phyloP scores from a whole-genome alignment of 257 asterid species.

The Catharanthus roseus region DNA sequence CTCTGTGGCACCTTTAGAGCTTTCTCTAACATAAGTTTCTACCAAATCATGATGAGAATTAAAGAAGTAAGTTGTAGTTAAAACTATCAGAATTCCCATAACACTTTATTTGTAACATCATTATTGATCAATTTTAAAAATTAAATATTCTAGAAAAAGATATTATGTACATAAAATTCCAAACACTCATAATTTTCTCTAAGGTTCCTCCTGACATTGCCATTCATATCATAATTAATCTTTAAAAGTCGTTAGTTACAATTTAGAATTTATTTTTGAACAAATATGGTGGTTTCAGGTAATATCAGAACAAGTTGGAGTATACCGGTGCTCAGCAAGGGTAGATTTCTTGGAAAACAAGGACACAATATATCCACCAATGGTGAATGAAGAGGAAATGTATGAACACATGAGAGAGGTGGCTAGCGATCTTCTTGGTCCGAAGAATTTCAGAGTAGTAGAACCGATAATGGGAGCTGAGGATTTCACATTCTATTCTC shows the following conservation, averaged over 20 bases:
- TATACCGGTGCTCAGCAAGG: slow-evolving; percentile 67
- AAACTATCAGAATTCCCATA: not conserved
- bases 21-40: slow-evolving; percentile 57
- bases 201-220: too few relatives aligned
- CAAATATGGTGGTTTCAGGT: too few relatives aligned
- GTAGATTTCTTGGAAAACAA: slow-evolving; percentile 70
- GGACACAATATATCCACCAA: slow-evolving; percentile 69
- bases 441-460: slow-evolving; percentile 41
- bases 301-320: slow-evolving; percentile 62
- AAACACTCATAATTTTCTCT: too few relatives aligned
- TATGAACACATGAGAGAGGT: slow-evolving; percentile 53
- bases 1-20: slow-evolving; percentile 88
- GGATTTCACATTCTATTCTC: slow-evolving; percentile 86
- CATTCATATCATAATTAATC: too few relatives aligned
- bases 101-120: not conserved
- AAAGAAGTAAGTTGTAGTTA: slow-evolving; percentile 54
- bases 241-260: too few relatives aligned
- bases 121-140: not conserved
- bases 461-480: slow-evolving; percentile 88
- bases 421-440: slow-evolving; percentile 44
- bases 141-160: too few relatives aligned
- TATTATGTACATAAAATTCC: too few relatives aligned
- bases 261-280: too few relatives aligned
- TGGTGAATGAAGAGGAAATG: slow-evolving; percentile 57
- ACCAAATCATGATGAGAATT: slow-evolving; percentile 57